A percentile compares a stretch with the other conserved stretches of the same genome.
Conservation (phyloP, 2,329 filamentous ascomycete species). For the Monilinia fructicola region DNA sequence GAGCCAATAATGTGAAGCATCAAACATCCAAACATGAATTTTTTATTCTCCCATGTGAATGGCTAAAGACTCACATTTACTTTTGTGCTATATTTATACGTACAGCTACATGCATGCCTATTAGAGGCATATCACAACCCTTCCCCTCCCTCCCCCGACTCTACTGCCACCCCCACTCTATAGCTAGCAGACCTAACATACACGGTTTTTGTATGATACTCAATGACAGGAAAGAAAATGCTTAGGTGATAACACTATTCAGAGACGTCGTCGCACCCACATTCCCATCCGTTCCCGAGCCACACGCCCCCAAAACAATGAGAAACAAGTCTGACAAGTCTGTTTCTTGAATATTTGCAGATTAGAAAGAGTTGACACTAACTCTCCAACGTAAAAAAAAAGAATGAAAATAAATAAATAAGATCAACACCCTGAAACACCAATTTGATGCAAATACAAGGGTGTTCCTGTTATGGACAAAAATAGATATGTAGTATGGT, state of each 20-base stretch:
- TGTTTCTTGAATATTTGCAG: constrained; percentile 14
- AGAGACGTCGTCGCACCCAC: background rate
- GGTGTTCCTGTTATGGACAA: background rate
- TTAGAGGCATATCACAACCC: background rate
- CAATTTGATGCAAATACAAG: constrained; percentile 5
- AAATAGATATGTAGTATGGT: background rate
- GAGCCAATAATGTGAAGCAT: background rate
- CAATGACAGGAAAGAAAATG: background rate
- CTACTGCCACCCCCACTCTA: background rate
- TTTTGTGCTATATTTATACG: background rate
- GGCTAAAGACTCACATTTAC: background rate
- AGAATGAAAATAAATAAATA: too few species aligned
- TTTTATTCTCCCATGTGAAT: background rate
- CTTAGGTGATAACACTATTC: background rate
- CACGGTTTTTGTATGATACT: background rate
- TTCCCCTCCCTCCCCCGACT: background rate
- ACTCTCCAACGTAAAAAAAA: constrained; percentile 4
- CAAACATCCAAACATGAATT: background rate
- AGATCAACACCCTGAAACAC: constrained; percentile 1
- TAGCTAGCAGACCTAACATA: constrained; percentile 1
- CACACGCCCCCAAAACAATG: background rate
- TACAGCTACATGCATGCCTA: background rate
- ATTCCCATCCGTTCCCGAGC: background rate
- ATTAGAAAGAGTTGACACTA: constrained; percentile 15
- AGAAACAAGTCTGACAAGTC: constrained; percentile 10